Percentiles rank a stretch among this genome's conserved stretches.
phyloP scores from a whole-genome alignment of 345 rosid species.

The Psidium friedrichsthalianum region DNA sequence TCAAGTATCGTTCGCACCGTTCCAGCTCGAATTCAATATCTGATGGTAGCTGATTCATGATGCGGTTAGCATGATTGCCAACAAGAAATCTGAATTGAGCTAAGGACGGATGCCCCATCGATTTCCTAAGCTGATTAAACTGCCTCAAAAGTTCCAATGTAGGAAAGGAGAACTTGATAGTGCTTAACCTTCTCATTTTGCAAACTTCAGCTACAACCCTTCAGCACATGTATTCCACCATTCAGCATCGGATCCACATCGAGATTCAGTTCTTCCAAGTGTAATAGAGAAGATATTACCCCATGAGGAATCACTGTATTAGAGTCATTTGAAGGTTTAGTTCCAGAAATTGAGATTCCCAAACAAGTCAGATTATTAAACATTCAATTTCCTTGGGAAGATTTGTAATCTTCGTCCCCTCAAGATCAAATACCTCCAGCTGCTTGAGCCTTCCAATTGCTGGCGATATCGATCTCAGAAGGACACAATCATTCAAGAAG shows the following conservation, averaged over 20 bases:
- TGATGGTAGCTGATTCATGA: conserved; percentile 11
- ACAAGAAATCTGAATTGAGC: conserved; percentile 5
- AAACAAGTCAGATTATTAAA: neutral
- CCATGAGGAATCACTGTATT: neutral
- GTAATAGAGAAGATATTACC: neutral
- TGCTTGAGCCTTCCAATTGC: conserved; percentile 10
- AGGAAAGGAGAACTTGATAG: neutral
- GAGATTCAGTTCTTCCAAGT: neutral
- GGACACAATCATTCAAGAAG: conserved; percentile 4
- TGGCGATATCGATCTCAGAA: conserved; percentile 8
- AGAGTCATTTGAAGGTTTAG: neutral
- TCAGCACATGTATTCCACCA: neutral
- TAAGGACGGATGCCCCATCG: neutral
- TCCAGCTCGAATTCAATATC: conserved; percentile 4
- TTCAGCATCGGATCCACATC: neutral
- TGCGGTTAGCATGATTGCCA: conserved; percentile 9
- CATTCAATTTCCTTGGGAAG: conserved; percentile 8
- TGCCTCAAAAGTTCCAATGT: neutral
- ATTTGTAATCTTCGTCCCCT: conserved; percentile 12
- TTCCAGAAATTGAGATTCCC: neutral
- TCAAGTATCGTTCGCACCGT: conserved; percentile 8
- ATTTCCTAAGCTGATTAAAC: neutral
- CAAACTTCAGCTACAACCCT: neutral
- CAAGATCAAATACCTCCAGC: conserved; percentile 22
- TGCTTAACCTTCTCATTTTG: neutral